A percentile compares a stretch with the other conserved stretches of the same genome.
Conservation (phyloP, 495 filamentous ascomycete genomes). For the Stereocaulon alpinum region DNA sequence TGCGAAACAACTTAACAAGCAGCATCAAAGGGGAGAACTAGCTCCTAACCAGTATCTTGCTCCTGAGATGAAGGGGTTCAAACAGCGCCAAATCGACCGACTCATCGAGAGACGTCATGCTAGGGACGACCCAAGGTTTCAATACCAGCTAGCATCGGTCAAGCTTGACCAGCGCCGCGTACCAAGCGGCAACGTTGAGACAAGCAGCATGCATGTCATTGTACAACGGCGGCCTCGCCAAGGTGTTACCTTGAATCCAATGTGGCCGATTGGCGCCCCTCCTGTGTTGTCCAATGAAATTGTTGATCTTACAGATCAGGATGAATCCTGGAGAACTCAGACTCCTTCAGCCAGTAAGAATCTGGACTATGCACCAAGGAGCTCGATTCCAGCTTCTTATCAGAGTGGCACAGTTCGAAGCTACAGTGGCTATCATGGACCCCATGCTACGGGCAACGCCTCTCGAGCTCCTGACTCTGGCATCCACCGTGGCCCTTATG, state of each 20-base stretch:
- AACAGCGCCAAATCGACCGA: constrained; percentile 2
- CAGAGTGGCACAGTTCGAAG: not conserved
- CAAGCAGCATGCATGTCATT: constrained; percentile 1
- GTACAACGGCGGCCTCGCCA: not conserved
- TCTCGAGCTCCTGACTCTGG: no score
- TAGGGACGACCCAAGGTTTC: not conserved
- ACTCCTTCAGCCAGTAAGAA: not conserved
- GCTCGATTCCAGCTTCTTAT: not conserved
- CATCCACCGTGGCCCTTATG: no score
- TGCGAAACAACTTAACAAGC: not conserved
- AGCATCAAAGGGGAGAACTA: not conserved
- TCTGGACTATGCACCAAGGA: not conserved
- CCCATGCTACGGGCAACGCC: not conserved
- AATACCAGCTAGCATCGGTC: constrained; percentile 3
- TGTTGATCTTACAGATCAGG: not conserved
- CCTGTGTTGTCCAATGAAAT: not conserved
- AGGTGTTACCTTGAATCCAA: not conserved
- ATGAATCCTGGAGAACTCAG: not conserved
- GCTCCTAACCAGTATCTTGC: not conserved
- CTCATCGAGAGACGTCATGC: not conserved
- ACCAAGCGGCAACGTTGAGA: not conserved
- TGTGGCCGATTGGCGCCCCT: not conserved
- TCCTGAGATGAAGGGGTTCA: not conserved
- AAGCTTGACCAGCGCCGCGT: not conserved
- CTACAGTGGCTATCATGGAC: not conserved